phyloP scores from a whole-genome alignment of 345 rosid genomes.

The Euphorbia lathyris region DNA sequence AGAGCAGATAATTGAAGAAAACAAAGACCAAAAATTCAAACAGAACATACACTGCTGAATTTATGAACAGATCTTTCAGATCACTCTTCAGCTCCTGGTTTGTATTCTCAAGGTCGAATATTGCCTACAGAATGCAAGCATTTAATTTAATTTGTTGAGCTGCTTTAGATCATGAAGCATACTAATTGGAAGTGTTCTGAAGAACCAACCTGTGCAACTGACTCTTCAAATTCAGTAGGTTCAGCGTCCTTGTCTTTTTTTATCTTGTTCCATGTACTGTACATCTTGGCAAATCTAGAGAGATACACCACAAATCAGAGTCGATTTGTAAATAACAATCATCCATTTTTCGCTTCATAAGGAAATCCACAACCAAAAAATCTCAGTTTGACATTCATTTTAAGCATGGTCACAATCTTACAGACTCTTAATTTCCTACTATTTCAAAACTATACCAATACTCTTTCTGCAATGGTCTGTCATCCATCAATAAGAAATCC shows the following conservation, averaged over 20 bases:
- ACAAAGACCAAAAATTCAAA: neutral
- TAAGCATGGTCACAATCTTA: neutral
- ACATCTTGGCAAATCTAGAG: slow-evolving; percentile 63
- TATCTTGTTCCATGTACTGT: slow-evolving; percentile 71
- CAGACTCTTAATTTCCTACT: neutral
- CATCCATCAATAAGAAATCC: neutral
- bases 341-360: neutral
- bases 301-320: neutral
- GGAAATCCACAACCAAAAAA: neutral
- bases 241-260: slow-evolving; percentile 76
- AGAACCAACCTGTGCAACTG: slow-evolving; percentile 64
- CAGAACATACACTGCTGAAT: slow-evolving; percentile 57
- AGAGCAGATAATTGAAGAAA: neutral
- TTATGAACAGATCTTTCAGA: slow-evolving; percentile 76
- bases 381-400: neutral
- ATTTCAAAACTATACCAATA: no score
- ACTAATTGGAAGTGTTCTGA: neutral
- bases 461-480: neutral
- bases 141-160: neutral
- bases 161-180: neutral
- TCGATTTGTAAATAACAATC: neutral
- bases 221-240: slow-evolving; percentile 85
- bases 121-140: slow-evolving; percentile 42
- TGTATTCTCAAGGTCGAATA: slow-evolving; percentile 80
- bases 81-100: slow-evolving; percentile 80